Conservation (phyloP, 129 eudicot species). For the Ambrosia artemisiifolia region DNA sequence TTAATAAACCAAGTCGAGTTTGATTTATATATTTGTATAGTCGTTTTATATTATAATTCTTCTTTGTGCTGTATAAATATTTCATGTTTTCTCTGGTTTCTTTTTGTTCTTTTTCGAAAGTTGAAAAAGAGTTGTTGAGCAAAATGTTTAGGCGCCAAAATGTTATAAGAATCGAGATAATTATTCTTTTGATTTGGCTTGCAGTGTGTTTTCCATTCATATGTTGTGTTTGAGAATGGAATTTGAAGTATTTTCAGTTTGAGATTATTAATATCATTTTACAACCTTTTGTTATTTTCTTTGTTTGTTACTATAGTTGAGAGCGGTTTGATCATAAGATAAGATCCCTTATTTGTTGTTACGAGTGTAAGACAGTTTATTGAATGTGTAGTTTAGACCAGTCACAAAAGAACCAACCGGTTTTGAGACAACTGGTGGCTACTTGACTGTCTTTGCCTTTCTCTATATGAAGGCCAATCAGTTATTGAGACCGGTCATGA, state of each 20-base stretch:
- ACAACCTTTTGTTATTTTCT: background rate
- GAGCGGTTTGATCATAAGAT: too few relatives aligned
- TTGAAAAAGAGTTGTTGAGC: conserved; percentile 18
- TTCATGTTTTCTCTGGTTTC: background rate
- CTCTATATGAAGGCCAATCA: too few relatives aligned
- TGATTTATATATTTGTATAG: background rate
- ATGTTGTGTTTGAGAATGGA: conserved; percentile 4
- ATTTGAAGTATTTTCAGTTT: background rate
- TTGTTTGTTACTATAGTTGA: background rate
- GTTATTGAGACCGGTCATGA: too few relatives aligned
- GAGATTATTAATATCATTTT: background rate
- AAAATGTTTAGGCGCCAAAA: conserved; percentile 20
- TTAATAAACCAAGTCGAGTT: conserved; percentile 25
- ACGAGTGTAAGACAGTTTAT: background rate
- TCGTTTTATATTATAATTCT: conserved; percentile 10
- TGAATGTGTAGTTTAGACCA: background rate
- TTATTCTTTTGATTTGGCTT: conserved; percentile 4
- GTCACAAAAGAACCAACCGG: too few relatives aligned
- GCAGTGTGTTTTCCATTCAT: conserved; percentile 2
- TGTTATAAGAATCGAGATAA: background rate
- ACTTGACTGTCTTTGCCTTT: too few relatives aligned
- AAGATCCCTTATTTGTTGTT: background rate
- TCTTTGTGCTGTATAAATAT: conserved; percentile 13
- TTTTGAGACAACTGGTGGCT: too few relatives aligned
- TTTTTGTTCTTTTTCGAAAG: conserved; percentile 9